phyloP scores from a whole-genome alignment of 495 filamentous ascomycete genomes.

The Beverwykella pulmonaria region DNA sequence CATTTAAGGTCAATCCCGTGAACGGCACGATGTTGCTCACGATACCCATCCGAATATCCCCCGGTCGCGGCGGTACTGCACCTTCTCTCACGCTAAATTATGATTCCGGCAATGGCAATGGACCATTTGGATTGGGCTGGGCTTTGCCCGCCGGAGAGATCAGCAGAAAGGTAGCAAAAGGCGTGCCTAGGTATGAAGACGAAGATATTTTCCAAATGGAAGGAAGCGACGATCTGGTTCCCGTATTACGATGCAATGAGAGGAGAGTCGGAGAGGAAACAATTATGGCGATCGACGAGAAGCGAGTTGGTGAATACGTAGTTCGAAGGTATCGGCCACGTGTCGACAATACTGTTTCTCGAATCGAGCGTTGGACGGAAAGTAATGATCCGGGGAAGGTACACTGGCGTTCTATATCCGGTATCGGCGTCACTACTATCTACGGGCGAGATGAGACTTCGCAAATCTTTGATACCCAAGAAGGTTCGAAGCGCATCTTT shows the following conservation, averaged over 20 bases:
- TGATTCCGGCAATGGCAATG: background rate
- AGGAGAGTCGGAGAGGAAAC: too few species aligned
- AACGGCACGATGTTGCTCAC: background rate
- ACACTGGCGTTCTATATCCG: background rate
- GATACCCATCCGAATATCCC: background rate
- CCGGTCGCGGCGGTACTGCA: background rate
- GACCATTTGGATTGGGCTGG: background rate
- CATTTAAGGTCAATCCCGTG: background rate
- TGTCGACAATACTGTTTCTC: background rate
- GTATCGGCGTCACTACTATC: background rate
- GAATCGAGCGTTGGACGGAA: background rate
- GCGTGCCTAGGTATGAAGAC: background rate
- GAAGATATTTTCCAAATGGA: background rate
- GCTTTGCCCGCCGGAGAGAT: background rate
- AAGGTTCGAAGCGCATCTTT: slow-evolving; percentile 30
- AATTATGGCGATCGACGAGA: too few species aligned
- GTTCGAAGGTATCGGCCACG: background rate
- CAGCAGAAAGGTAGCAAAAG: background rate
- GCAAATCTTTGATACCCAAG: too few species aligned
- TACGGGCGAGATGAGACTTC: too few species aligned
- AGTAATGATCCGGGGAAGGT: background rate
- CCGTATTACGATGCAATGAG: too few species aligned
- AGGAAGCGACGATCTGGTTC: background rate
- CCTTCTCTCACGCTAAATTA: background rate
- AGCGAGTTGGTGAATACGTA: background rate